These are phyloP conservation scores for Aspergillus transmontanensis DNA, from an alignment of 2,329 filamentous ascomycete species.

Conservation along the genomic window DNA sequence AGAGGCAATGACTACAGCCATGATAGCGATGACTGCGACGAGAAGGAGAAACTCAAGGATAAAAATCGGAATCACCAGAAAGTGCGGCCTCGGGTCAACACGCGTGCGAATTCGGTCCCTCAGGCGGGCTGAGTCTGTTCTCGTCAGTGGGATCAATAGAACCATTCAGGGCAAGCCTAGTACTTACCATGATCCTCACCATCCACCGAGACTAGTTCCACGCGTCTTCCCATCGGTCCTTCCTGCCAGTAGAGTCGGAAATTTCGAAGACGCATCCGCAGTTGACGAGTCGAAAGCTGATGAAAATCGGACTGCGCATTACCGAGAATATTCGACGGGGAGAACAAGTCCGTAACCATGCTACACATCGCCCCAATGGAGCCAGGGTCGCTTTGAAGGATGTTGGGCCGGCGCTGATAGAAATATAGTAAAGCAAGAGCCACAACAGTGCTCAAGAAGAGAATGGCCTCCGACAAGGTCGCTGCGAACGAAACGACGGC, in stretches of 20 bases:
- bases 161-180: too few species aligned
- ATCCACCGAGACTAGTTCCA: slow-evolving; percentile 34
- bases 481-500: slow-evolving; percentile 33
- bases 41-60: slow-evolving; percentile 37
- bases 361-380: slow-evolving; percentile 40
- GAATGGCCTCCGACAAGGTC: slow-evolving; percentile 32
- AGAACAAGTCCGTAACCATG: slow-evolving; percentile 34
- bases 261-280: slow-evolving; percentile 32
- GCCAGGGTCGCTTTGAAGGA: slow-evolving; percentile 35
- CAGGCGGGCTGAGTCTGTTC: slow-evolving; percentile 25
- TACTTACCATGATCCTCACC: slow-evolving; percentile 19
- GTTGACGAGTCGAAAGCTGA: slow-evolving; percentile 36
- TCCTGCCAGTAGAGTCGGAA: slow-evolving; percentile 33
- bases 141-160: slow-evolving; percentile 4
- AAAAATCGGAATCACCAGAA: slow-evolving; percentile 37
- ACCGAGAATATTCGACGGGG: slow-evolving; percentile 30
- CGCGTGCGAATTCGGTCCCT: slow-evolving; percentile 27
- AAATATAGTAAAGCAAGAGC: slow-evolving; percentile 29
- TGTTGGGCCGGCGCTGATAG: slow-evolving; percentile 32
- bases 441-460: slow-evolving; percentile 27
- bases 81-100: slow-evolving; percentile 36
- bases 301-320: slow-evolving; percentile 32
- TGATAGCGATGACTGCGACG: slow-evolving; percentile 33
- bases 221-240: slow-evolving; percentile 27
- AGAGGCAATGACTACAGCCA: slow-evolving; percentile 32